Evolutionary conservation across 352 stramenopile species (phyloP).

Genomic region (Phytopythium helicoides): DNA sequence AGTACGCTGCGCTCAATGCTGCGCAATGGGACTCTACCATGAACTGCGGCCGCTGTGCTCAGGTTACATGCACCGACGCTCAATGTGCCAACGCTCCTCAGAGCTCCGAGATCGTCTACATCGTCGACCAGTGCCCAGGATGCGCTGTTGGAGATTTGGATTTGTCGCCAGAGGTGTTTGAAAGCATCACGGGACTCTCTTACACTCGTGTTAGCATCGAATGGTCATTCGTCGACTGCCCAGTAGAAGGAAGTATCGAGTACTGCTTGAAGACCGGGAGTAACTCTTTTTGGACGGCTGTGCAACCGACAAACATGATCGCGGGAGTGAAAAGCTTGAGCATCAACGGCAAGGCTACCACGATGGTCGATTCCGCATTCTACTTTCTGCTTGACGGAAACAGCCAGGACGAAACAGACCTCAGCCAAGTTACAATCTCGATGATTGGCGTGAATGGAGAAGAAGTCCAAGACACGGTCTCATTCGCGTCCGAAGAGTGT

Average conservation of each 20-base stretch:
- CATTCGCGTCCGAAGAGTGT: slow-evolving; percentile 40
- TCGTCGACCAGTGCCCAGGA: slow-evolving; percentile 65
- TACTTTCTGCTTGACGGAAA: slow-evolving; percentile 62
- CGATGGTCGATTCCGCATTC: slow-evolving; percentile 60
- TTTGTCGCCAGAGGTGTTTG: slow-evolving; percentile 56
- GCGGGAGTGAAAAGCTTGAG: slow-evolving; percentile 46
- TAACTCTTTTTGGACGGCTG: slow-evolving; percentile 55
- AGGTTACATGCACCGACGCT: slow-evolving; percentile 50
- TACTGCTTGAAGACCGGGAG: slow-evolving; percentile 66
- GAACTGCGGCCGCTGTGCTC: slow-evolving; percentile 45
- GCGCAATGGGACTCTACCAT: slow-evolving; percentile 35
- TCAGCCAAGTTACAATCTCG: slow-evolving; percentile 40
- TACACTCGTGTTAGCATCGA: slow-evolving; percentile 45
- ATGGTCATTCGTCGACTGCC: slow-evolving; percentile 70
- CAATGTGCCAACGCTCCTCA: slow-evolving; percentile 27
- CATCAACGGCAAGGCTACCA: slow-evolving; percentile 53
- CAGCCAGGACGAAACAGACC: slow-evolving; percentile 31
- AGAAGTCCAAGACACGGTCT: slow-evolving; percentile 53
- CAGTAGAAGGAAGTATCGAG: slow-evolving; percentile 42
- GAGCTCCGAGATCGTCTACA: slow-evolving; percentile 51
- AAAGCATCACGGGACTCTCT: slow-evolving; percentile 49
- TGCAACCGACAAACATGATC: slow-evolving; percentile 61
- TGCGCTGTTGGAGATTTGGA: slow-evolving; percentile 53
- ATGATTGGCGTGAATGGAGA: slow-evolving; percentile 51
- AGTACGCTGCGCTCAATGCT: slow-evolving; percentile 42